phyloP scores from a whole-genome alignment of 2,329 filamentous ascomycete genomes.

The Juglanconis oblonga region DNA sequence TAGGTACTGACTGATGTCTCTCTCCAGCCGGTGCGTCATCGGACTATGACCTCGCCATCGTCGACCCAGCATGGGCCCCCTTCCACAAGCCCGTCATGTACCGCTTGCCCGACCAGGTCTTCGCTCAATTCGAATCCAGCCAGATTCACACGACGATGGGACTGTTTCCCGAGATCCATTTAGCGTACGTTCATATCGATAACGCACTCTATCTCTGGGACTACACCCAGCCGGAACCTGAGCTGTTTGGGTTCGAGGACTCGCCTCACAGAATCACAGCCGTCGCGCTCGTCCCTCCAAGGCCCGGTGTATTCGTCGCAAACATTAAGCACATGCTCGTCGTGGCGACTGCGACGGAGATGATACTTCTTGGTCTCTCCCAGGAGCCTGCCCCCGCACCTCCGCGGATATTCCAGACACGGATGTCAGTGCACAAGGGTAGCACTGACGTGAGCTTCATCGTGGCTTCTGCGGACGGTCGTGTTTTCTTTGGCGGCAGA shows the following conservation, averaged over 20 bases:
- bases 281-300: slow-evolving; percentile 84
- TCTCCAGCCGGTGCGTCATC: slow-evolving; percentile 78
- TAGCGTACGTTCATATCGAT: slow-evolving; percentile 95
- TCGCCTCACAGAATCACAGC: slow-evolving; percentile 83
- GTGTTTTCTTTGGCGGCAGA: slow-evolving; percentile 87
- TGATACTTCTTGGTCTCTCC: slow-evolving; percentile 82
- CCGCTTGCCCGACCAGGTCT: slow-evolving; percentile 85
- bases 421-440: slow-evolving; percentile 75
- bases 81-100: slow-evolving; percentile 87
- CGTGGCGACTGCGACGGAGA: slow-evolving; percentile 80
- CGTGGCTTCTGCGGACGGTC: slow-evolving; percentile 76
- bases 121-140: slow-evolving; percentile 86
- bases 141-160: slow-evolving; percentile 92
- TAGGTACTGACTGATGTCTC: slow-evolving; percentile 25
- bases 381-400: slow-evolving; percentile 56
- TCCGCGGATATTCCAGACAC: slow-evolving; percentile 78
- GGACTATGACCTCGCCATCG: slow-evolving; percentile 77
- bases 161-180: slow-evolving; percentile 88
- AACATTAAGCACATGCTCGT: slow-evolving; percentile 86
- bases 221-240: slow-evolving; percentile 87
- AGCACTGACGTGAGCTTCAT: slow-evolving; percentile 77
- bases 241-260: slow-evolving; percentile 89
- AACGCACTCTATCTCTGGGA: slow-evolving; percentile 97
- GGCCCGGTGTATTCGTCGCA: slow-evolving; percentile 80
- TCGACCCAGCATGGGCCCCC: slow-evolving; percentile 73